Percentiles rank a stretch among this genome's conserved stretches.
Conservation (phyloP, 495 filamentous ascomycete species). For the Aspergillus ellipticus region DNA sequence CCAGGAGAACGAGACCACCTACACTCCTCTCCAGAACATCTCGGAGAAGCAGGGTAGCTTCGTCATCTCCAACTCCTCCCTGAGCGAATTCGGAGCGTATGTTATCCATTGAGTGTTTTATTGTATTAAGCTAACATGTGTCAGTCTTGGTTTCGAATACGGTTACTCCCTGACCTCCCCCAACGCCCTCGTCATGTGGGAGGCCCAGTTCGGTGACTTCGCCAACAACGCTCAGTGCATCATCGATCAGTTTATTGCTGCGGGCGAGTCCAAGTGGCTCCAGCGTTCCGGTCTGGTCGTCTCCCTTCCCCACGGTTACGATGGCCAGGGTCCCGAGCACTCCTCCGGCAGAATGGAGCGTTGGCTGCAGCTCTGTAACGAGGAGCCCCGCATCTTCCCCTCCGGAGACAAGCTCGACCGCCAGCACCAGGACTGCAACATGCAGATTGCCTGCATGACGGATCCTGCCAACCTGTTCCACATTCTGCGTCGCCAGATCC, state of each 20-base stretch:
- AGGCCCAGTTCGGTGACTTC: constrained; percentile 99
- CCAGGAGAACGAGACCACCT: constrained; percentile 87
- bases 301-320: constrained; percentile 94
- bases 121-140: constrained; percentile 20
- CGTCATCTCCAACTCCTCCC: constrained; percentile 93
- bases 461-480: constrained; percentile 93
- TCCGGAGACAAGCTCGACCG: constrained; percentile 81
- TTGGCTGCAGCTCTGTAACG: constrained; percentile 96
- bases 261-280: constrained; percentile 97
- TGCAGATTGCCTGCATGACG: constrained; percentile 97
- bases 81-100: constrained; percentile 88
- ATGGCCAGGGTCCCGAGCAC: constrained; percentile 97
- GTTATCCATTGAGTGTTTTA: constrained; percentile 19
- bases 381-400: constrained; percentile 93
- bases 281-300: constrained; percentile 93
- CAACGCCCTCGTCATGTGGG: constrained; percentile 97
- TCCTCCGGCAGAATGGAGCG: constrained; percentile 97
- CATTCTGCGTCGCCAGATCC: constrained; percentile 93
- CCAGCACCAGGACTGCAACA: constrained; percentile 99
- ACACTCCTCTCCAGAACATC: constrained; percentile 87
- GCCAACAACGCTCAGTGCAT: constrained; percentile 99
- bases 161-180: constrained; percentile 96
- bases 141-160: constrained; percentile 91
- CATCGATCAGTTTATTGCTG: constrained; percentile 97
- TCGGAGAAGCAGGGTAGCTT: constrained; percentile 88